These are phyloP conservation scores for Leccinum sublutescens DNA, from an alignment of 768 basidiomycete genomes.

Conservation along the genomic window DNA sequence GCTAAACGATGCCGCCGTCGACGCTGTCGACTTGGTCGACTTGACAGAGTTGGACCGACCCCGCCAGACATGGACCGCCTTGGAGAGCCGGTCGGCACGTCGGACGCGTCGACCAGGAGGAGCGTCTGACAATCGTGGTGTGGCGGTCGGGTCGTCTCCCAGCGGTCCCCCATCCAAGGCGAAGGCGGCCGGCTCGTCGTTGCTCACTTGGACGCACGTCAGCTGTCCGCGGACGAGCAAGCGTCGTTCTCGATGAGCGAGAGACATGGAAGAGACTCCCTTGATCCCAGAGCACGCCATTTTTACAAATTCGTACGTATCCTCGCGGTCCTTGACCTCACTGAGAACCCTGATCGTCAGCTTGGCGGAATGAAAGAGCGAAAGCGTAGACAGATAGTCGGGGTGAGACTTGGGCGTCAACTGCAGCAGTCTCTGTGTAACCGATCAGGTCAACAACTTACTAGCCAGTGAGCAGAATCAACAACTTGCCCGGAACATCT, in stretches of 20 bases:
- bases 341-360: constrained; percentile 73
- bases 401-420: constrained; percentile 67
- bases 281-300: constrained; percentile 55
- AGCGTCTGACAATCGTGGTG: background rate
- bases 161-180: background rate
- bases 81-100: constrained; percentile 29
- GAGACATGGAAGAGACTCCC: constrained; percentile 50
- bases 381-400: constrained; percentile 68
- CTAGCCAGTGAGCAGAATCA: background rate
- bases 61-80: constrained; percentile 49
- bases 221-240: constrained; percentile 69
- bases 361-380: constrained; percentile 63
- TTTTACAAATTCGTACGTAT: constrained; percentile 79
- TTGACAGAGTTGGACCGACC: constrained; percentile 41
- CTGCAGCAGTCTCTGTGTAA: constrained; percentile 67
- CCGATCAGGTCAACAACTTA: constrained; percentile 5
- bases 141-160: background rate
- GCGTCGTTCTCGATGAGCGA: constrained; percentile 72
- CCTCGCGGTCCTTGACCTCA: constrained; percentile 83
- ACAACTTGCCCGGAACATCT: constrained; percentile 66
- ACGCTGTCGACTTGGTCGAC: constrained; percentile 25
- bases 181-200: constrained; percentile 21
- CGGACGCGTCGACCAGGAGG: background rate
- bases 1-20: constrained; percentile 27
- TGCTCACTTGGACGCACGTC: constrained; percentile 38